These are phyloP conservation scores for Backusella macrospora DNA, from an alignment of 192 early-diverging fungal genomes.

Conservation along the genomic window DNA sequence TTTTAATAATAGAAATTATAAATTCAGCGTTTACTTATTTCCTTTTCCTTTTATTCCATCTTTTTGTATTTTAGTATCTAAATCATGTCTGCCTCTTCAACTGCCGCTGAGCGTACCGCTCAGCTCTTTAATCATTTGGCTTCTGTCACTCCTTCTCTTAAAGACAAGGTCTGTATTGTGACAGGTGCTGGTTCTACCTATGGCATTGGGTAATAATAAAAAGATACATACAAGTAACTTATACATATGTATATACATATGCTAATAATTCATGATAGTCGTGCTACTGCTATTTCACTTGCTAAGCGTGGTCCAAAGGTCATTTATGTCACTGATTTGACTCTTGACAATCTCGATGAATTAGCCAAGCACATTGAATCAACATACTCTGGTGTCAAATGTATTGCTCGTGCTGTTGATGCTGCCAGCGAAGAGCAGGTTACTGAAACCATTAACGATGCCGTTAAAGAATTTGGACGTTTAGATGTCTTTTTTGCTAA, in stretches of 20 bases:
- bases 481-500: slow-evolving; percentile 62
- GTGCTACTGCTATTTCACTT: slow-evolving; percentile 37
- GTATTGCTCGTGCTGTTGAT: slow-evolving; percentile 47
- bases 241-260: neutral
- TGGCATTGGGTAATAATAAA: slow-evolving; percentile 50
- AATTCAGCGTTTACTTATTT: neutral
- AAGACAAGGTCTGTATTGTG: slow-evolving; percentile 53
- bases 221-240: neutral
- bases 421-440: slow-evolving; percentile 45
- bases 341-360: slow-evolving; percentile 36
- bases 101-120: slow-evolving; percentile 32
- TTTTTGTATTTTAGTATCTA: neutral
- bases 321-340: slow-evolving; percentile 51
- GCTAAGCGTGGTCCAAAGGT: slow-evolving; percentile 39
- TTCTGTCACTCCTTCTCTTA: slow-evolving; percentile 30
- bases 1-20: neutral
- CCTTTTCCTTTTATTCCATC: neutral
- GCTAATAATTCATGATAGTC: slow-evolving; percentile 20
- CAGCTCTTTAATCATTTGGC: slow-evolving; percentile 35
- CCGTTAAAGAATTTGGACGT: slow-evolving; percentile 45
- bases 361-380: slow-evolving; percentile 44
- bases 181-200: slow-evolving; percentile 51
- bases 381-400: slow-evolving; percentile 30
- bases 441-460: slow-evolving; percentile 41
- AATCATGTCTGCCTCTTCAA: slow-evolving; percentile 27